Evolutionary conservation across 768 basidiomycete species (phyloP).

Genomic region (Fistulinella prunicolor): DNA sequence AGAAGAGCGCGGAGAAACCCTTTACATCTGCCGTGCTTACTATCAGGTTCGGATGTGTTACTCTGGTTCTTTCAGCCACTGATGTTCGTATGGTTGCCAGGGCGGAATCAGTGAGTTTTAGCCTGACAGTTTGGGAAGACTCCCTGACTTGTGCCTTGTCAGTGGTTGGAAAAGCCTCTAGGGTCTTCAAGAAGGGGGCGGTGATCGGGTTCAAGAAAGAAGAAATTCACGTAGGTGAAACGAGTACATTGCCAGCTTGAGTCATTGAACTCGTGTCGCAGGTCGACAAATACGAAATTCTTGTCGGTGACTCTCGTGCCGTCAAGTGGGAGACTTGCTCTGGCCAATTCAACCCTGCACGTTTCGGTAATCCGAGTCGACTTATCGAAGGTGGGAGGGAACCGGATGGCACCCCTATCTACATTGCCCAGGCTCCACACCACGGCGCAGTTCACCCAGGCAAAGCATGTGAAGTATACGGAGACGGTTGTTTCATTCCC

Average conservation of each 20-base stretch:
- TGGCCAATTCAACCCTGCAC: slow-evolving; percentile 43
- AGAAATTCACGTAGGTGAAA: slow-evolving; percentile 52
- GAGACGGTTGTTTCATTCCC: slow-evolving; percentile 58
- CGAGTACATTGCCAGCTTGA: background rate
- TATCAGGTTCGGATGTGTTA: slow-evolving; percentile 43
- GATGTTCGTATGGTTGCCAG: slow-evolving; percentile 30
- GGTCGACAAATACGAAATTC: slow-evolving; percentile 64
- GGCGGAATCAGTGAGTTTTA: slow-evolving; percentile 49
- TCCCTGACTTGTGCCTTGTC: slow-evolving; percentile 2
- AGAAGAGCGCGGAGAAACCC: slow-evolving; percentile 45
- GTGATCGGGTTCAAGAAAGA: slow-evolving; percentile 60
- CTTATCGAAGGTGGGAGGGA: slow-evolving; percentile 73
- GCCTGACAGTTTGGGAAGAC: background rate
- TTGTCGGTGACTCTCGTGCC: slow-evolving; percentile 58
- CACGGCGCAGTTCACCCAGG: slow-evolving; percentile 56
- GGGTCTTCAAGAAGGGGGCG: slow-evolving; percentile 56
- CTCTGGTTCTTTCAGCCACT: background rate
- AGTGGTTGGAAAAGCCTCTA: slow-evolving; percentile 69
- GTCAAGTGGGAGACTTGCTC: slow-evolving; percentile 55
- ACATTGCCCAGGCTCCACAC: slow-evolving; percentile 57
- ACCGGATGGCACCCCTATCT: slow-evolving; percentile 55
- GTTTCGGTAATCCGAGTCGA: slow-evolving; percentile 41
- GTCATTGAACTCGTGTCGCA: slow-evolving; percentile 25
- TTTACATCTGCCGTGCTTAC: slow-evolving; percentile 62
- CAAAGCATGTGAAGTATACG: slow-evolving; percentile 52